A percentile compares a stretch with the other conserved stretches of the same genome.
Evolutionary conservation across 1,139 yeast species (phyloP).

Genomic region (Diutina scorzettiae): DNA sequence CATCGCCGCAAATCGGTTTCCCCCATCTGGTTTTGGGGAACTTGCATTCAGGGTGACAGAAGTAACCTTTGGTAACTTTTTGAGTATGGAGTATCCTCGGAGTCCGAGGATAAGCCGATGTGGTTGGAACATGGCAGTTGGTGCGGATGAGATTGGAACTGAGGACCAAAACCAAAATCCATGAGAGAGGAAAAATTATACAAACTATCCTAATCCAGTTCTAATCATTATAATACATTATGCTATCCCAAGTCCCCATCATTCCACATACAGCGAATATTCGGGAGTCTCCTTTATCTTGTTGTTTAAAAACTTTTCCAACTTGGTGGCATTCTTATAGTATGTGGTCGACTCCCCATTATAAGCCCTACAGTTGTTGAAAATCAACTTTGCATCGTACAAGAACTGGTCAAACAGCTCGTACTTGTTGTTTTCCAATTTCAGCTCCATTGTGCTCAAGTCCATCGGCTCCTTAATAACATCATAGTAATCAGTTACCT

Average conservation of each 20-base stretch:
- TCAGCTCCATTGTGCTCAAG: conserved; percentile 86
- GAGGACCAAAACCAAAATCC: too few relatives aligned
- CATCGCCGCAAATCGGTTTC: conserved; percentile 3
- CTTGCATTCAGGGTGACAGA: too few relatives aligned
- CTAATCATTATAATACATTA: not conserved
- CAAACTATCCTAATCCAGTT: too few relatives aligned
- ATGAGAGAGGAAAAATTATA: too few relatives aligned
- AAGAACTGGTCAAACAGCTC: conserved; percentile 84
- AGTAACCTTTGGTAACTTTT: conserved; percentile 1
- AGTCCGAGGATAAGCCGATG: not conserved
- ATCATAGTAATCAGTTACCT: conserved; percentile 92
- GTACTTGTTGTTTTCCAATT: conserved; percentile 85
- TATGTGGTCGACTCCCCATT: conserved; percentile 86
- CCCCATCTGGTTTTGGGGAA: too few relatives aligned
- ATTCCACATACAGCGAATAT: conserved; percentile 36
- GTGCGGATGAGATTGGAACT: too few relatives aligned
- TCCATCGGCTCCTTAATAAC: conserved; percentile 99
- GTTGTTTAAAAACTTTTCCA: conserved; percentile 75
- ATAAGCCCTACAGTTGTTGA: conserved; percentile 82
- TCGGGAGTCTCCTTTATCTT: conserved; percentile 80
- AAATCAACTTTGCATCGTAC: conserved; percentile 76
- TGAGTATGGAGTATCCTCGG: not conserved
- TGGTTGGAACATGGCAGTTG: too few relatives aligned
- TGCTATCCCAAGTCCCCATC: not conserved
- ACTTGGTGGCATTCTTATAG: conserved; percentile 79